Percentiles rank a stretch among this genome's conserved stretches.
Conservation (phyloP, 1,284 basidiomycete genomes). For the Coniferiporia weirii region DNA sequence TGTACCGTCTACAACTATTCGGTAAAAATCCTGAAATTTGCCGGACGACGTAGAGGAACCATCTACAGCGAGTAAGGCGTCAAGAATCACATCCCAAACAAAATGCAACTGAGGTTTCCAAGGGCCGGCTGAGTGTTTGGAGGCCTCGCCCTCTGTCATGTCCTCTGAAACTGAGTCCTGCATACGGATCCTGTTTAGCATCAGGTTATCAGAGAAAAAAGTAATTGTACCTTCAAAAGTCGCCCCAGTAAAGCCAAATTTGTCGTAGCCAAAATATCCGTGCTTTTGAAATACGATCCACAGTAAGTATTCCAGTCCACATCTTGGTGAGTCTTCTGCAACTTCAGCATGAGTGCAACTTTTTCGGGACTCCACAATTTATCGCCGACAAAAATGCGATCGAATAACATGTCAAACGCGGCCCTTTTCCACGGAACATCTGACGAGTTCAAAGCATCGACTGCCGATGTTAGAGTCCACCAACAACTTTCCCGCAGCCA, state of each 20-base stretch:
- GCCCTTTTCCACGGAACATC: conserved; percentile 67
- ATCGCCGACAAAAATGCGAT: conserved; percentile 48
- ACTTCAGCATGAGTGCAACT: conserved; percentile 71
- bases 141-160: conserved; percentile 39
- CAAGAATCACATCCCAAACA: conserved; percentile 84
- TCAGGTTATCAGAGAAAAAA: conserved; percentile 13
- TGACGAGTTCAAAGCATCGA: conserved; percentile 55
- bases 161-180: conserved; percentile 60
- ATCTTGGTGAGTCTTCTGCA: conserved; percentile 58
- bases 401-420: conserved; percentile 51
- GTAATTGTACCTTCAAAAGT: conserved; percentile 64
- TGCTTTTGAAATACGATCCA: conserved; percentile 74
- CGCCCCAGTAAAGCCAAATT: conserved; percentile 75
- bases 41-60: conserved; percentile 38
- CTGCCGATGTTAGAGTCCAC: conserved; percentile 72
- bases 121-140: conserved; percentile 49
- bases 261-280: conserved; percentile 57
- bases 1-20: conserved; percentile 84
- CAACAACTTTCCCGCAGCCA: conserved; percentile 92
- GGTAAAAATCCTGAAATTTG: conserved; percentile 87
- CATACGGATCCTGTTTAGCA: not conserved
- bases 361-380: conserved; percentile 84
- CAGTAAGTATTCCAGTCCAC: conserved; percentile 66
- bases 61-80: conserved; percentile 58
- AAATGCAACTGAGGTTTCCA: conserved; percentile 94